Evolutionary conservation across 306 rosid species (phyloP).

Genomic region (Vachellia pachyceras): DNA sequence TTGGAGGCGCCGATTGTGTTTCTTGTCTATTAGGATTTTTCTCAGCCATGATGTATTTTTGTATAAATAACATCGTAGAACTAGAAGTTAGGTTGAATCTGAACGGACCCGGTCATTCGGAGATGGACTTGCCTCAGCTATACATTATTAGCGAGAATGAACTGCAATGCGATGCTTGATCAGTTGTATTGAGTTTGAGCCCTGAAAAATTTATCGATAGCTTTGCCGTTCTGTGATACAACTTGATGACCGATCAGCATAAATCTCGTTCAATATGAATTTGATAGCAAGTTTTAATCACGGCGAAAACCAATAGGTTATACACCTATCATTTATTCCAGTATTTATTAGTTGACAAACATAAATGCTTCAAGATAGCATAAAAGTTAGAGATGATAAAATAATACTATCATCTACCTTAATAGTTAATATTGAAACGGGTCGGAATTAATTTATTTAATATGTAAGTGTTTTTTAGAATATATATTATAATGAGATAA

Average conservation of each 20-base stretch:
- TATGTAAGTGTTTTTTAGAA: no score
- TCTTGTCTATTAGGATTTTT: not conserved
- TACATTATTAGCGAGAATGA: not conserved
- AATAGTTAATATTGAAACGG: no score
- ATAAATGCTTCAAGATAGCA: not conserved
- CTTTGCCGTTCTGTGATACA: not conserved
- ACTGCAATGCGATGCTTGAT: not conserved
- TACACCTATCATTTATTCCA: not conserved
- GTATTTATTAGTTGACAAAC: no score
- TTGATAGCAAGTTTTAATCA: not conserved
- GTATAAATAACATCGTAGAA: not conserved
- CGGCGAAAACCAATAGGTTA: not conserved
- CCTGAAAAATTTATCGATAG: not conserved
- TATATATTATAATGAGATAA: no score
- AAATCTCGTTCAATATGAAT: not conserved
- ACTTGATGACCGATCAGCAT: not conserved
- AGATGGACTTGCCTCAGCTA: not conserved
- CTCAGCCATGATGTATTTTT: not conserved
- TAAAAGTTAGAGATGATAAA: not conserved
- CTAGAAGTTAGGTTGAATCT: not conserved
- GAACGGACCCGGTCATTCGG: not conserved
- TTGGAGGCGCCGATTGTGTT: conserved; percentile 8
- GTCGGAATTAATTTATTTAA: no score
- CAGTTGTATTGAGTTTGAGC: not conserved
- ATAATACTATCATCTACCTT: not conserved